Conservation (phyloP, 495 filamentous ascomycete genomes). For the Penicillium tannophilum region DNA sequence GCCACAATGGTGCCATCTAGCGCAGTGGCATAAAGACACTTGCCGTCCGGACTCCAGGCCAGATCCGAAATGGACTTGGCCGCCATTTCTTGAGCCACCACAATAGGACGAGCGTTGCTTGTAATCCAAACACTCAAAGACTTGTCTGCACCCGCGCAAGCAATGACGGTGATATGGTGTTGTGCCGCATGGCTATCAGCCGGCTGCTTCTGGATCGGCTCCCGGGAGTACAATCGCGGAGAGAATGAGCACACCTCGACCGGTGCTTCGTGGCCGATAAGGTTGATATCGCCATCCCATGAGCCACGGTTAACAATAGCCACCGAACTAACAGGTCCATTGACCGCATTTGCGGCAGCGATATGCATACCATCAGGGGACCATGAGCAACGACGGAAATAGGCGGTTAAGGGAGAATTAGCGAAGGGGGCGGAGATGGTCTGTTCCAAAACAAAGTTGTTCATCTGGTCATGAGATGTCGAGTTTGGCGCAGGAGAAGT, state of each 20-base stretch:
- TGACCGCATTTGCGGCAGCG: constrained; percentile 93
- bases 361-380: constrained; percentile 97
- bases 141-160: constrained; percentile 95
- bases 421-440: constrained; percentile 83
- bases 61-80: constrained; percentile 91
- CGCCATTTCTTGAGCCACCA: constrained; percentile 84
- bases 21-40: constrained; percentile 79
- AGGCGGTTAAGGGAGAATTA: constrained; percentile 89
- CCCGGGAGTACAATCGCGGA: constrained; percentile 81
- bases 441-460: constrained; percentile 90
- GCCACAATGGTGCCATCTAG: constrained; percentile 85
- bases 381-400: constrained; percentile 96
- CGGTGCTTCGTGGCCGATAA: constrained; percentile 95
- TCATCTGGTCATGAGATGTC: constrained; percentile 87
- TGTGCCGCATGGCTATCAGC: constrained; percentile 39
- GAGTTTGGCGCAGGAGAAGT: constrained; percentile 90
- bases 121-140: constrained; percentile 97
- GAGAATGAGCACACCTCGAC: constrained; percentile 98
- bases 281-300: constrained; percentile 96
- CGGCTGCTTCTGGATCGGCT: constrained; percentile 54
- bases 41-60: constrained; percentile 92
- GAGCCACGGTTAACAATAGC: constrained; percentile 89
- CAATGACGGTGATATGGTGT: constrained; percentile 85
- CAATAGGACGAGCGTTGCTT: constrained; percentile 83
- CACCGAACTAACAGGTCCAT: constrained; percentile 94